Base-by-base conservation (phyloP, 495 filamentous ascomycete genomes). In the Amphirosellinia nigrospora region DNA sequence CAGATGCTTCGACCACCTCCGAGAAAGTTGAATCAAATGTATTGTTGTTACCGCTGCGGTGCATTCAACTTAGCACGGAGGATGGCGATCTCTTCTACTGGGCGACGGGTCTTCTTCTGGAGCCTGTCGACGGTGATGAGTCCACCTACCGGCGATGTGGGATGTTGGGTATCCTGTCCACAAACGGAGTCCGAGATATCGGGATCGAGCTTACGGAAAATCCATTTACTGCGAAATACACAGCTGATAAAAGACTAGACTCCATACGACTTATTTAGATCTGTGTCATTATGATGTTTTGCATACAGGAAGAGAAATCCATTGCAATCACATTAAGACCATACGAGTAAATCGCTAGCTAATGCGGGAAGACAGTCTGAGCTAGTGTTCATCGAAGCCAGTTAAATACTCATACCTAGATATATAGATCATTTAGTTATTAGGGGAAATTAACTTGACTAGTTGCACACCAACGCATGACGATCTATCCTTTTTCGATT, bases 151-250 rank as follows among this genome's bases (percentile, higher is more conserved):
- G n/a, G 59, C 59, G 59, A 26, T 62, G 59, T 45, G 59, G 38
- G 59, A 62, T 62, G 59, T 28, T 45, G 59, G 45, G 59, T 62
- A 62, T 62, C 4, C 21, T 45, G 16, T 62, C 36, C 1, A 45
- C 59, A 11, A 38, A 62, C 19, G 38, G 59, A 15, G 8, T 45
- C 36, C 59, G 38, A 43, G 59, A 62, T 2, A 41, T 66, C 10
- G 46, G 46, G 19, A 32, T 66, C n/a, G 26, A 50, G 32, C 23
- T 66, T 19, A 38, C 50, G 4, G 45, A 66, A 73, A 84, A 86
- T 2, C 81, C 73, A 8, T 87, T 71, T 62, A 16, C 59, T 43
- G 59, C 38, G 4, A 62, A 28, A 32, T 62, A 62, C 16, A 7
- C 59, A 0, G 4, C 43, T 41, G 59, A 43, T 10, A 62, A 19